These are phyloP conservation scores for Penicillium glabrum DNA, from an alignment of 2,329 filamentous ascomycete species.

Conservation along the genomic window DNA sequence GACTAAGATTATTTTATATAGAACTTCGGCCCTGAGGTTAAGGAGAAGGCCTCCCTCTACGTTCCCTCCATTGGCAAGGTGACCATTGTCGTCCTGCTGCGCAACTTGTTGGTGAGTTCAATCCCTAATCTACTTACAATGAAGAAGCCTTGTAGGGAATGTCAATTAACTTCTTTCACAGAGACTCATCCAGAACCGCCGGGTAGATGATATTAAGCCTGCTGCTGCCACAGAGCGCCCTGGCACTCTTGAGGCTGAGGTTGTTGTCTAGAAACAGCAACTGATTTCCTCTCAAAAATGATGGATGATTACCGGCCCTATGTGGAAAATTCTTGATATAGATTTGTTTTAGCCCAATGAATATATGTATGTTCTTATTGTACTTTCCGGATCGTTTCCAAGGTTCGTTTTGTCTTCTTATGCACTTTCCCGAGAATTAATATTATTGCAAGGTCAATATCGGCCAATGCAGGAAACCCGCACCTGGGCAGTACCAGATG, in stretches of 20 bases:
- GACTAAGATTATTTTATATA: slow-evolving; percentile 24
- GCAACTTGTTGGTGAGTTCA: slow-evolving; percentile 77
- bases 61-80: slow-evolving; percentile 97
- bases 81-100: slow-evolving; percentile 85
- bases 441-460: neutral
- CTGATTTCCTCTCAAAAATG: slow-evolving; percentile 2
- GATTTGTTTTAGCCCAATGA: slow-evolving; percentile 14
- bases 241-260: slow-evolving; percentile 43
- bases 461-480: neutral
- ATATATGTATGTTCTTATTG: neutral
- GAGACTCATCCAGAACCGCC: slow-evolving; percentile 46
- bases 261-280: slow-evolving; percentile 20
- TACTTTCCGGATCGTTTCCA: neutral
- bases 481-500: neutral
- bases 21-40: slow-evolving; percentile 88
- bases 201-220: slow-evolving; percentile 40
- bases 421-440: neutral
- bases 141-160: neutral
- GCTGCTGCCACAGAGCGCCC: slow-evolving; percentile 43
- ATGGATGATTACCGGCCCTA: slow-evolving; percentile 13
- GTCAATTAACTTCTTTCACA: slow-evolving; percentile 21
- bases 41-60: slow-evolving; percentile 95
- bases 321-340: slow-evolving; percentile 15
- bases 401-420: too few relatives aligned
- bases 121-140: neutral